These are phyloP conservation scores for Monosporascus sp. DNA, from an alignment of 2,329 filamentous ascomycete species.

Conservation along the genomic window DNA sequence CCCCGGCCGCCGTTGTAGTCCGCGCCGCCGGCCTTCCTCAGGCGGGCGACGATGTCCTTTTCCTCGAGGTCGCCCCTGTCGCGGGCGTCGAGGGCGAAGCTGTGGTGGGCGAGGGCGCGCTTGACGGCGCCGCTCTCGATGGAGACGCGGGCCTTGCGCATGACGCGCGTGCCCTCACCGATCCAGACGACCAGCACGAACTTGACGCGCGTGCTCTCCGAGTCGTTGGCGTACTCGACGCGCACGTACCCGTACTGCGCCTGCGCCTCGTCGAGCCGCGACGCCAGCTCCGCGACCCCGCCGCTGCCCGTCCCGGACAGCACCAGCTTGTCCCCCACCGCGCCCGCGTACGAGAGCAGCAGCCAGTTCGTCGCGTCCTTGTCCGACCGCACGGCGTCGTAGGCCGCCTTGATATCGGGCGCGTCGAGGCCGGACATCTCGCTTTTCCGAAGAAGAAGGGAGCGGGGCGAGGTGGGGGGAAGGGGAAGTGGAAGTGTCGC, in stretches of 20 bases:
- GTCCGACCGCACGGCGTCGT: conserved; percentile 63
- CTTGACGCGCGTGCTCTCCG: conserved; percentile 63
- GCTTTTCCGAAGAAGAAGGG: background rate
- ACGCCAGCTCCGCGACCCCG: conserved; percentile 54
- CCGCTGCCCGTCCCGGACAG: conserved; percentile 56
- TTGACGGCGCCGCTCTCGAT: conserved; percentile 64
- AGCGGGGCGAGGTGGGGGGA: too few species aligned
- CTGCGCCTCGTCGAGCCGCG: conserved; percentile 50
- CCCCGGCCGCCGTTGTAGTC: conserved; percentile 66
- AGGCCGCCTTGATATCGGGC: conserved; percentile 57
- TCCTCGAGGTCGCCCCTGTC: conserved; percentile 57
- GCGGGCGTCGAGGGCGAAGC: conserved; percentile 57
- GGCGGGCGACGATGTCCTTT: conserved; percentile 52
- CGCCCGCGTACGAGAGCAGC: conserved; percentile 54
- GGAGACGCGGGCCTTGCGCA: conserved; percentile 64
- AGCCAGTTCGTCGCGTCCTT: conserved; percentile 63
- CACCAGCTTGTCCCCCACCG: conserved; percentile 50
- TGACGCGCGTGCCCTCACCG: conserved; percentile 58
- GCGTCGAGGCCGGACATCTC: conserved; percentile 52
- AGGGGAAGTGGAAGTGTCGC: too few species aligned
- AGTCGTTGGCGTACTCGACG: conserved; percentile 66
- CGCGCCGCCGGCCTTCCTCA: conserved; percentile 63
- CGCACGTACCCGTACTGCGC: conserved; percentile 64
- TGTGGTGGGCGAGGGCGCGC: conserved; percentile 57
- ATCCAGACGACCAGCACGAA: conserved; percentile 66